phyloP scores from a whole-genome alignment of 1,284 basidiomycete genomes.

The Coniferiporia sulphurascens region DNA sequence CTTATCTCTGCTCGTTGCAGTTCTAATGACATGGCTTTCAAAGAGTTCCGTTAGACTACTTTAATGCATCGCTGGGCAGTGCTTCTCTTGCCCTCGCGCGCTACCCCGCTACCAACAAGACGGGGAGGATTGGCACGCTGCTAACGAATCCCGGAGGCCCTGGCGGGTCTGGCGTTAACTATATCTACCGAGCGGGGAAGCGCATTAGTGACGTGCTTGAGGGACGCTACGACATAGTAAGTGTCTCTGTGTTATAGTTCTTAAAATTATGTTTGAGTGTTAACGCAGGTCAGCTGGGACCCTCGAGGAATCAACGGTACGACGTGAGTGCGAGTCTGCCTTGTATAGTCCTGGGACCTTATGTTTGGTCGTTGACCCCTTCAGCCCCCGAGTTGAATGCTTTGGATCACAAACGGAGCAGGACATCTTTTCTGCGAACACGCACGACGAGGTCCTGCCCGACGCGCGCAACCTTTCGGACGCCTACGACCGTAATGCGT shows the following conservation, averaged over 20 bases:
- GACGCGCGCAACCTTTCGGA: conserved; percentile 23
- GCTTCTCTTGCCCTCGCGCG: conserved; percentile 21
- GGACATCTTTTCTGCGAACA: conserved; percentile 24
- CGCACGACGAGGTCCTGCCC: conserved; percentile 20
- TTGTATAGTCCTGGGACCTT: not conserved
- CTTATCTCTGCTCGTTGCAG: not conserved
- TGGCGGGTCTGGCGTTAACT: conserved; percentile 24
- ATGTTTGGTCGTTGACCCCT: not conserved
- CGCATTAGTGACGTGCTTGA: conserved; percentile 24
- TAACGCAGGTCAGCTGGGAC: conserved; percentile 26
- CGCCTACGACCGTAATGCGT: conserved; percentile 20
- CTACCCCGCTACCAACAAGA: conserved; percentile 21
- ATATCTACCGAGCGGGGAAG: conserved; percentile 25
- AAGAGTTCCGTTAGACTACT: conserved; percentile 22
- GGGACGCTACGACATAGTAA: conserved; percentile 23
- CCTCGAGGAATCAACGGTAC: conserved; percentile 26
- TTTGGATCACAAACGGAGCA: conserved; percentile 25
- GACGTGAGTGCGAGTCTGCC: conserved; percentile 15
- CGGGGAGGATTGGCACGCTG: conserved; percentile 18
- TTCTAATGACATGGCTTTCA: not conserved
- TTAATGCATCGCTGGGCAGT: conserved; percentile 17
- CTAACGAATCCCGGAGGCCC: conserved; percentile 22
- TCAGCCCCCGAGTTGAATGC: conserved; percentile 24
- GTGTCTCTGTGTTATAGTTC: not conserved
- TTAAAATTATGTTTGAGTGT: not conserved